phyloP scores from a whole-genome alignment of 2,329 filamentous ascomycete species.

The Ophiostoma novo-ulmi region DNA sequence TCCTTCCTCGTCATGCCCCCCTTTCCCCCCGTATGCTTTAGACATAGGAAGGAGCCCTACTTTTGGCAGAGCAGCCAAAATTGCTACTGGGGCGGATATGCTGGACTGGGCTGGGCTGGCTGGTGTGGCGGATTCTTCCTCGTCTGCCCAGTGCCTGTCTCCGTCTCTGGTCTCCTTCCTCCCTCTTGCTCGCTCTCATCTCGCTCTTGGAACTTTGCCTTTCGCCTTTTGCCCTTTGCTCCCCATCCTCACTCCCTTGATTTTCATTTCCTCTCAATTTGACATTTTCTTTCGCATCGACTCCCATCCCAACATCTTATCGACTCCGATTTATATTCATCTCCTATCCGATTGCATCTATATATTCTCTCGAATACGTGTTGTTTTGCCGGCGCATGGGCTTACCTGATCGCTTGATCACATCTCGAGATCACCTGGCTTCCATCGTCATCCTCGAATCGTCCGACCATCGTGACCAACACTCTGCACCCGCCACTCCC shows the following conservation, averaged over 20 bases:
- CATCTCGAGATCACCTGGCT: neutral
- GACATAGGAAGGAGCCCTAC: constrained; percentile 8
- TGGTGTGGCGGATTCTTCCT: constrained; percentile 24
- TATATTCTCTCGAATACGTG: neutral
- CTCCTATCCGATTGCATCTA: neutral
- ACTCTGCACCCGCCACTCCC: neutral
- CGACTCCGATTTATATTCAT: neutral
- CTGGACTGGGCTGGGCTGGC: neutral
- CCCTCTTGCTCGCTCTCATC: constrained; percentile 1
- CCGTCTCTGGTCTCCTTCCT: constrained; percentile 10
- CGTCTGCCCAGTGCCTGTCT: constrained; percentile 14
- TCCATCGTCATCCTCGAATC: constrained; percentile 5
- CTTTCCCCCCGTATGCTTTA: neutral
- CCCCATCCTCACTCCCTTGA: constrained; percentile 6
- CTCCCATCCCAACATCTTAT: neutral
- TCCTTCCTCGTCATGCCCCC: constrained; percentile 10
- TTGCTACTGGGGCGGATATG: constrained; percentile 17
- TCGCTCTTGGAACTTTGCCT: neutral
- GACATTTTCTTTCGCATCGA: neutral
- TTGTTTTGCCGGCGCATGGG: neutral
- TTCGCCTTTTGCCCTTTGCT: neutral
- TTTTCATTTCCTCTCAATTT: constrained; percentile 3
- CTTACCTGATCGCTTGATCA: neutral
- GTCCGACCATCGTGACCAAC: constrained; percentile 11
- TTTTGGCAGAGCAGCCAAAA: constrained; percentile 18